These are phyloP conservation scores for Claviceps africana DNA, from an alignment of 2,329 filamentous ascomycete genomes.

Conservation along the genomic window DNA sequence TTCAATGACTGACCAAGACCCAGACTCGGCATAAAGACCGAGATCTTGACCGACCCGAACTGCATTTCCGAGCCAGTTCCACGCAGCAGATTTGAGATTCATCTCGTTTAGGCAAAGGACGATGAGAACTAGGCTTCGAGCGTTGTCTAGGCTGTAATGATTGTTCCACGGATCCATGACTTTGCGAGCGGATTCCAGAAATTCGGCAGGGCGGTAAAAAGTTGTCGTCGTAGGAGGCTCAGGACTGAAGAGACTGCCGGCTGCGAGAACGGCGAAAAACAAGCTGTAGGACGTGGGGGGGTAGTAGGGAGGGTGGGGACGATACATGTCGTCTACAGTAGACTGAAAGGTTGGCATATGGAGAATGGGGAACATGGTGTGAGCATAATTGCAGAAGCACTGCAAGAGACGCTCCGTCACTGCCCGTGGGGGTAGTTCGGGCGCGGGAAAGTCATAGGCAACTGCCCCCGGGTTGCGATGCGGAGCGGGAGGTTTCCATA, in stretches of 20 bases:
- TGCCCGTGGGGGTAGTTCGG: slow-evolving; percentile 55
- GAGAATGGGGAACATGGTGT: slow-evolving; percentile 70
- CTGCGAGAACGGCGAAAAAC: slow-evolving; percentile 71
- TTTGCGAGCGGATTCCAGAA: slow-evolving; percentile 56
- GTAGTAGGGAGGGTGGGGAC: slow-evolving; percentile 41
- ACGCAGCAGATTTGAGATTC: slow-evolving; percentile 74
- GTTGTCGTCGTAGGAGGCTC: slow-evolving; percentile 38
- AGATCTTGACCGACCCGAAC: slow-evolving; percentile 73
- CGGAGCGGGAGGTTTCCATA: slow-evolving; percentile 64
- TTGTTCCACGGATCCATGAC: slow-evolving; percentile 73
- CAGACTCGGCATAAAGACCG: slow-evolving; percentile 63
- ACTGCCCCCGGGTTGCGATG: slow-evolving; percentile 41
- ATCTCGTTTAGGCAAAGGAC: slow-evolving; percentile 73
- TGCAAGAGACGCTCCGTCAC: slow-evolving; percentile 58
- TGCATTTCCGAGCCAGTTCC: slow-evolving; percentile 71
- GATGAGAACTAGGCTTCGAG: slow-evolving; percentile 55
- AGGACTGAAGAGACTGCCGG: slow-evolving; percentile 60
- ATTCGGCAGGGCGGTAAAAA: slow-evolving; percentile 40
- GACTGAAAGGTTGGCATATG: slow-evolving; percentile 76
- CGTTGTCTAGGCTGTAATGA: slow-evolving; percentile 61
- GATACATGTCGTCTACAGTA: slow-evolving; percentile 66
- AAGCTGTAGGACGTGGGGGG: slow-evolving; percentile 62
- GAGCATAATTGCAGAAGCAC: slow-evolving; percentile 62
- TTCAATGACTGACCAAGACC: slow-evolving; percentile 60
- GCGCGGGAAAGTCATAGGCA: slow-evolving; percentile 38